phyloP scores from a whole-genome alignment of 495 filamentous ascomycete genomes.

The Aeminium ludgeri region DNA sequence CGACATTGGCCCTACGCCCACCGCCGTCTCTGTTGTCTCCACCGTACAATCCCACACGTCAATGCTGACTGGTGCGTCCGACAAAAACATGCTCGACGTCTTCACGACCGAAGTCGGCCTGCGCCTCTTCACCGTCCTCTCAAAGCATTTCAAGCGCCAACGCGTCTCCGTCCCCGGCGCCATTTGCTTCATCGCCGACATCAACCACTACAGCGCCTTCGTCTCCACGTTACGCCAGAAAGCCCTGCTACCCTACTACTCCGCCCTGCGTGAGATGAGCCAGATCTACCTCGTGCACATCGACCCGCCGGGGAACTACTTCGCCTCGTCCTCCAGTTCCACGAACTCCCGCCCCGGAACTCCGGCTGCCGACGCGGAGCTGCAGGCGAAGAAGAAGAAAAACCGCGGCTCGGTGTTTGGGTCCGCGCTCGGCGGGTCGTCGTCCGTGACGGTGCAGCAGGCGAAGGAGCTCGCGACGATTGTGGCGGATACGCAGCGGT shows the following conservation, averaged over 20 bases:
- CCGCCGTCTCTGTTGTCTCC: conserved; percentile 63
- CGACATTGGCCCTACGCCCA: conserved; percentile 69
- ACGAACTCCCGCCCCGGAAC: no score
- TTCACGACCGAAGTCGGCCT: conserved; percentile 97
- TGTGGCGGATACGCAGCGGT: conserved; percentile 81
- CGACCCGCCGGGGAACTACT: conserved; percentile 27
- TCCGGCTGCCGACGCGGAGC: no score
- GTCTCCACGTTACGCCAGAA: conserved; percentile 64
- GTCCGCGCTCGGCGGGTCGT: neutral
- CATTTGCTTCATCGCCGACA: conserved; percentile 83
- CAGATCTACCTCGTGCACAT: conserved; percentile 77
- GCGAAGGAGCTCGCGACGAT: conserved; percentile 90
- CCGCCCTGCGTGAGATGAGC: conserved; percentile 73
- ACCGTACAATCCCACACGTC: conserved; percentile 74
- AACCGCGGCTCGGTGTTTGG: conserved; percentile 3
- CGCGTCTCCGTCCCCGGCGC: conserved; percentile 80
- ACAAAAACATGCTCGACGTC: conserved; percentile 93
- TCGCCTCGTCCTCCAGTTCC: no score
- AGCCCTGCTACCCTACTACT: conserved; percentile 75
- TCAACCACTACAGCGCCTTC: conserved; percentile 84
- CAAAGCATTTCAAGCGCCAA: conserved; percentile 95
- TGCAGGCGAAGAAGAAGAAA: no score
- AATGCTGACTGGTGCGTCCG: conserved; percentile 82
- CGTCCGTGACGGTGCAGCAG: conserved; percentile 64
- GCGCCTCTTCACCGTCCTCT: conserved; percentile 72